Percentiles rank a stretch among this genome's conserved stretches.
Evolutionary conservation across 495 filamentous ascomycete species (phyloP).

Genomic region (Antarctomyces pellizariae): DNA sequence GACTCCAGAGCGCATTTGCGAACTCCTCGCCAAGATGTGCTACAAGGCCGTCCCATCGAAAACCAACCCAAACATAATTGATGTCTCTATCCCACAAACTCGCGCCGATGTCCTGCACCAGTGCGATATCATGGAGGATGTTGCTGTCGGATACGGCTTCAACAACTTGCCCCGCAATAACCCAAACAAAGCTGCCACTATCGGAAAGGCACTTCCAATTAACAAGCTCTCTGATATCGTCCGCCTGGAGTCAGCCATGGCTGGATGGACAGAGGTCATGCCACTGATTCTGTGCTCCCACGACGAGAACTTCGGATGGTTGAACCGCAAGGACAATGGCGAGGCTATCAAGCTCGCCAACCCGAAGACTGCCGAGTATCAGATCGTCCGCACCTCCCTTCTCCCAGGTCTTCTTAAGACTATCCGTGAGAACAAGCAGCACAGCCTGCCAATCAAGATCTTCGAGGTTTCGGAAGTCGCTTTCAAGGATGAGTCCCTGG

Average conservation of each 20-base stretch:
- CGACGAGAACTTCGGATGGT: slow-evolving; percentile 93
- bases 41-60: slow-evolving; percentile 48
- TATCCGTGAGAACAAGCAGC: slow-evolving; percentile 79
- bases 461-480: slow-evolving; percentile 85
- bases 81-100: slow-evolving; percentile 66
- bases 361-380: slow-evolving; percentile 89
- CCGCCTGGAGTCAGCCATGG: slow-evolving; percentile 73
- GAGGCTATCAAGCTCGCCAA: slow-evolving; percentile 74
- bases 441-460: slow-evolving; percentile 72
- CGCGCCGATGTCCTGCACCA: slow-evolving; percentile 89
- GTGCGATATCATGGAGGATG: slow-evolving; percentile 97
- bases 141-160: slow-evolving; percentile 88
- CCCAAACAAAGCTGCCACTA: slow-evolving; percentile 59
- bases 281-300: slow-evolving; percentile 93
- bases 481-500: slow-evolving; percentile 55
- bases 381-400: slow-evolving; percentile 78
- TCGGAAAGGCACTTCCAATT: slow-evolving; percentile 68
- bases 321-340: slow-evolving; percentile 81
- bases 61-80: slow-evolving; percentile 37
- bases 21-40: slow-evolving; percentile 67
- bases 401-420: slow-evolving; percentile 89
- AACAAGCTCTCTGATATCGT: slow-evolving; percentile 92
- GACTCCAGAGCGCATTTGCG: slow-evolving; percentile 44
- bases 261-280: slow-evolving; percentile 91
- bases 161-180: slow-evolving; percentile 72